These are phyloP conservation scores for Cylindrotheca closterium DNA, from an alignment of 108 stramenopile species.

Conservation along the genomic window DNA sequence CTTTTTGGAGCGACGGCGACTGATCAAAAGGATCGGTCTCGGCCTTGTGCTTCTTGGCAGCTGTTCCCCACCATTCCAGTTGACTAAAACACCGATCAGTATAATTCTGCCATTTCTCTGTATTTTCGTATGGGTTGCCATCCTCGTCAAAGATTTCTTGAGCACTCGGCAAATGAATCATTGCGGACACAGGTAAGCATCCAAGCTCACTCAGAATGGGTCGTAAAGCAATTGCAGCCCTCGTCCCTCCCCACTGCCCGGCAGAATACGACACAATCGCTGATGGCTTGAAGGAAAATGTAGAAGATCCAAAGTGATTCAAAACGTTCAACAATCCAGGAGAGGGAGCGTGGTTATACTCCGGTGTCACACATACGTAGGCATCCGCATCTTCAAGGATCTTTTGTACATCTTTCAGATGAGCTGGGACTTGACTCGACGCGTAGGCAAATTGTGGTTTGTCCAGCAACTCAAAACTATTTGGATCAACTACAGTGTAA, in stretches of 20 bases:
- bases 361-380: slow-evolving; percentile 77
- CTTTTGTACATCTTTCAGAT: slow-evolving; percentile 33
- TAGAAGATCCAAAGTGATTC: slow-evolving; percentile 74
- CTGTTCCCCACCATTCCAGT: slow-evolving; percentile 81
- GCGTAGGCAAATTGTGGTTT: slow-evolving; percentile 71
- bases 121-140: slow-evolving; percentile 35
- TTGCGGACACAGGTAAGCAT: slow-evolving; percentile 74
- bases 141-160: slow-evolving; percentile 57
- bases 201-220: slow-evolving; percentile 74
- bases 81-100: slow-evolving; percentile 62
- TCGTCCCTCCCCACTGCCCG: slow-evolving; percentile 80
- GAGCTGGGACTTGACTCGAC: slow-evolving; percentile 33
- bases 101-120: slow-evolving; percentile 51
- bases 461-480: slow-evolving; percentile 48
- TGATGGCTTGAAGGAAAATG: slow-evolving; percentile 69
- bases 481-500: slow-evolving; percentile 47
- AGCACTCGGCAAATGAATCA: slow-evolving; percentile 70
- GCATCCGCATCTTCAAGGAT: slow-evolving; percentile 57
- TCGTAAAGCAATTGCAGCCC: slow-evolving; percentile 63
- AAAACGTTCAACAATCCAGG: slow-evolving; percentile 71
- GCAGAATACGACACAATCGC: slow-evolving; percentile 78
- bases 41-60: slow-evolving; percentile 45
- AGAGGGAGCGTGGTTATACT: slow-evolving; percentile 82
- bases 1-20: slow-evolving; percentile 44
- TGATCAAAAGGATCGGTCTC: slow-evolving; percentile 52